These are phyloP conservation scores for Teratosphaeria viscida DNA, from an alignment of 2,329 filamentous ascomycete species.

Conservation along the genomic window DNA sequence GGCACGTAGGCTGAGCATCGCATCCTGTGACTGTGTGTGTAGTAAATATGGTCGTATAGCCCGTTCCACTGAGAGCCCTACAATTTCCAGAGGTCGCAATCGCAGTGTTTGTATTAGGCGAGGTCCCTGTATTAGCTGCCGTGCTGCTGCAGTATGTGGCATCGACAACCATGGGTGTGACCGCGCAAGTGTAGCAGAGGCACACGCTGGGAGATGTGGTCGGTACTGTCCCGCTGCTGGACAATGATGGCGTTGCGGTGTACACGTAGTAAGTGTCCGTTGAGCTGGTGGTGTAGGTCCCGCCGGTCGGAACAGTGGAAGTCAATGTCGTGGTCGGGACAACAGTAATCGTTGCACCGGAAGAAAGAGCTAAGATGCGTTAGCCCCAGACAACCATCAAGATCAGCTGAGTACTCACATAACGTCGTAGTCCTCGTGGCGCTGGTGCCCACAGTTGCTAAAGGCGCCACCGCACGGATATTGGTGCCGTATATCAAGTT, in stretches of 20 bases:
- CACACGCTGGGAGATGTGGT: conserved; percentile 2
- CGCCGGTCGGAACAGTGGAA: conserved; percentile 9
- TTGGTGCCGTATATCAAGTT: conserved; percentile 8
- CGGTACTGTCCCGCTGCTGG: background rate
- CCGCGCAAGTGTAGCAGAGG: conserved; percentile 20
- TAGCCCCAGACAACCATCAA: background rate
- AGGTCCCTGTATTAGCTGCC: background rate
- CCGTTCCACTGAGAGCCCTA: conserved; percentile 14
- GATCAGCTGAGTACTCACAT: conserved; percentile 2
- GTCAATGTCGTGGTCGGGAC: conserved; percentile 9
- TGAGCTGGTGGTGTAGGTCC: conserved; percentile 9
- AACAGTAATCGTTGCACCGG: conserved; percentile 4
- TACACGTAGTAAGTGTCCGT: conserved; percentile 15
- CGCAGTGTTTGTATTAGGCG: background rate
- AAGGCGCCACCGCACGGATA: background rate
- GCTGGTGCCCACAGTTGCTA: background rate
- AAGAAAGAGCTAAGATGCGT: background rate
- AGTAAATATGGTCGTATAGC: conserved; percentile 23
- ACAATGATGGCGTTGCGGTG: conserved; percentile 6
- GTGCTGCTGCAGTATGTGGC: background rate
- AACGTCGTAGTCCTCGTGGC: conserved; percentile 2
- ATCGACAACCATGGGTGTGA: conserved; percentile 17
- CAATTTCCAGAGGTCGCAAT: conserved; percentile 14
- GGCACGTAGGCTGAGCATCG: conserved; percentile 18
- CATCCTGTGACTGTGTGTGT: conserved; percentile 24